Conservation (phyloP, 495 filamentous ascomycete genomes). For the Podospora anserina region DNA sequence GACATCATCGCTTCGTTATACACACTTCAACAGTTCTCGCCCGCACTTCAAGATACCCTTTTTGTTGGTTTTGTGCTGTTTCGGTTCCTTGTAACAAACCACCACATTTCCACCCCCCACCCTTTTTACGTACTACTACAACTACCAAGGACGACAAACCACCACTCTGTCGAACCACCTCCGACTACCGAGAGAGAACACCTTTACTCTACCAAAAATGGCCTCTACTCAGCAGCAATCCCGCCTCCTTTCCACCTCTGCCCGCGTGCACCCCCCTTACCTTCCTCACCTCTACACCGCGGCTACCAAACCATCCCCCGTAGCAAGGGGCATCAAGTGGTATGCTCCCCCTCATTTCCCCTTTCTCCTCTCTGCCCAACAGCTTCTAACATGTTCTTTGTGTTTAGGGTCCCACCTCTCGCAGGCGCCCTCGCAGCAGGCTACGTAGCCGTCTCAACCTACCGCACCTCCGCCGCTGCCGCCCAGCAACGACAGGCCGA, state of each 20-base stretch:
- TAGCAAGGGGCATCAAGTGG: slow-evolving; percentile 37
- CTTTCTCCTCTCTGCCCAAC: background rate
- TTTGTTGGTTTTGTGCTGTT: background rate
- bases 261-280: slow-evolving; percentile 43
- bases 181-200: background rate
- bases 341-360: slow-evolving; percentile 18
- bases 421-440: slow-evolving; percentile 40
- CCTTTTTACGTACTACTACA: too few relatives aligned
- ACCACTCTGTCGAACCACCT: background rate
- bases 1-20: background rate
- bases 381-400: background rate
- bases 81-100: background rate
- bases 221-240: slow-evolving; percentile 26
- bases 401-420: slow-evolving; percentile 38
- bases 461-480: slow-evolving; percentile 27
- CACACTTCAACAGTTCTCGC: background rate
- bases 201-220: slow-evolving; percentile 25
- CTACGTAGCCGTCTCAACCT: slow-evolving; percentile 38
- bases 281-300: slow-evolving; percentile 39
- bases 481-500: slow-evolving; percentile 23
- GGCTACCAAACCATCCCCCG: slow-evolving; percentile 17
- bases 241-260: slow-evolving; percentile 36
- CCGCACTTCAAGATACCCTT: background rate
- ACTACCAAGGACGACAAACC: too few relatives aligned
- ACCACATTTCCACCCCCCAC: background rate